Percentiles rank a stretch among this genome's conserved stretches.
phyloP scores from a whole-genome alignment of 345 rosid species.

The Lagerstroemia speciosa region DNA sequence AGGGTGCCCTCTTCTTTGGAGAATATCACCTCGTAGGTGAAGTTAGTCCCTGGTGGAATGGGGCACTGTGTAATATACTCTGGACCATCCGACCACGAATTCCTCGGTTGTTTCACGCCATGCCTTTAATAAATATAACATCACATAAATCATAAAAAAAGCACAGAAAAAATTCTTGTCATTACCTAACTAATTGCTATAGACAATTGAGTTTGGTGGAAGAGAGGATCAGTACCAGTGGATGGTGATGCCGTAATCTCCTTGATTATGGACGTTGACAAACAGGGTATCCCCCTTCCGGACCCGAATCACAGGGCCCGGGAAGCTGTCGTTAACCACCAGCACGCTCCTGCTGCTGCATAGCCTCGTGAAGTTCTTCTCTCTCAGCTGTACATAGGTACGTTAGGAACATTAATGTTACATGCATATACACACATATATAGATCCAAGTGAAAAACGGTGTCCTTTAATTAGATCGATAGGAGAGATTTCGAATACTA shows the following conservation, averaged over 20 bases:
- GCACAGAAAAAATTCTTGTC: too few species aligned
- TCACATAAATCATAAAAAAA: too few species aligned
- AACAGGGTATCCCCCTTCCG: slow-evolving; percentile 13
- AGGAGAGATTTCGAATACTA: too few species aligned
- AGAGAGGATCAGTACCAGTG: slow-evolving; percentile 10
- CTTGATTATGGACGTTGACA: slow-evolving; percentile 12
- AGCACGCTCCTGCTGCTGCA: slow-evolving; percentile 13
- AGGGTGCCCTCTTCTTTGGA: slow-evolving; percentile 20
- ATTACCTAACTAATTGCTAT: too few species aligned
- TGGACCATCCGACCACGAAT: slow-evolving; percentile 24
- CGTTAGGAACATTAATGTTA: background rate
- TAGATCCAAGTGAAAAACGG: background rate
- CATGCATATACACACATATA: background rate
- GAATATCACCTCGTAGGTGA: slow-evolving; percentile 15
- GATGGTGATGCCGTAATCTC: slow-evolving; percentile 7
- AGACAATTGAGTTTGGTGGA: background rate
- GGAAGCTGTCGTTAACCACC: slow-evolving; percentile 15
- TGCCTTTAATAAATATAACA: too few species aligned
- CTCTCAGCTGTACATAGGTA: slow-evolving; percentile 4
- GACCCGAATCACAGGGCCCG: slow-evolving; percentile 12
- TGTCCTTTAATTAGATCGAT: too few species aligned
- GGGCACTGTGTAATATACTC: slow-evolving; percentile 21
- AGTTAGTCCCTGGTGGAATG: slow-evolving; percentile 10
- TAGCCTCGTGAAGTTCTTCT: slow-evolving; percentile 12
- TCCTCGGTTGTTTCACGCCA: slow-evolving; percentile 13